phyloP scores from a whole-genome alignment of 441 rosid genomes.

The Arabidopsis hybrid region DNA sequence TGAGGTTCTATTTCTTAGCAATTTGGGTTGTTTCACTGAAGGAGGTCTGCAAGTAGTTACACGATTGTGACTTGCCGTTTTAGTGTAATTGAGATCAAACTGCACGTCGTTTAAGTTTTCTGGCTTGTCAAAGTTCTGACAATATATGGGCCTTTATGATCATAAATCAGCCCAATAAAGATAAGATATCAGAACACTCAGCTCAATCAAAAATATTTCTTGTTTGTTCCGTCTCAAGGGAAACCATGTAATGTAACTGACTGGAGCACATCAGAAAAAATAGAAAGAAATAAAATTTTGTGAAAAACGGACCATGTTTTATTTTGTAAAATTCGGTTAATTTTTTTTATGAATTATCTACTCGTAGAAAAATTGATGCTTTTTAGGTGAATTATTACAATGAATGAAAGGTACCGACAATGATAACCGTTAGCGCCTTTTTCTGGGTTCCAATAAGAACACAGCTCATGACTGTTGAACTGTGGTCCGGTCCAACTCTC shows the following conservation, averaged over 20 bases:
- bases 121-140: not conserved
- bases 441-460: conserved; percentile 36
- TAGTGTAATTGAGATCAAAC: not conserved
- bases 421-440: conserved; percentile 40
- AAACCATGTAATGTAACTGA: too few species aligned
- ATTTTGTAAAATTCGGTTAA: not conserved
- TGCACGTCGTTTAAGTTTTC: conserved; percentile 29
- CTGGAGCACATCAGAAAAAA: too few species aligned
- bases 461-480: conserved; percentile 45
- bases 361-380: not conserved
- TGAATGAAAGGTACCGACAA: conserved; percentile 34
- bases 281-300: not conserved
- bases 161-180: not conserved
- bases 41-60: conserved; percentile 19
- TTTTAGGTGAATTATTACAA: not conserved
- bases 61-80: conserved; percentile 33
- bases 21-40: conserved; percentile 15
- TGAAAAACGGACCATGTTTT: not conserved
- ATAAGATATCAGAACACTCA: not conserved
- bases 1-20: conserved; percentile 25
- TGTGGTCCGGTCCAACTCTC: conserved; percentile 45
- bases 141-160: conserved; percentile 24
- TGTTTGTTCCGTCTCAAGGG: not conserved
- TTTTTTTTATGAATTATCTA: conserved; percentile 4
- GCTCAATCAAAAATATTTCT: not conserved